Conservation (phyloP, 2,329 filamentous ascomycete genomes). For the Diplodia corticola region DNA sequence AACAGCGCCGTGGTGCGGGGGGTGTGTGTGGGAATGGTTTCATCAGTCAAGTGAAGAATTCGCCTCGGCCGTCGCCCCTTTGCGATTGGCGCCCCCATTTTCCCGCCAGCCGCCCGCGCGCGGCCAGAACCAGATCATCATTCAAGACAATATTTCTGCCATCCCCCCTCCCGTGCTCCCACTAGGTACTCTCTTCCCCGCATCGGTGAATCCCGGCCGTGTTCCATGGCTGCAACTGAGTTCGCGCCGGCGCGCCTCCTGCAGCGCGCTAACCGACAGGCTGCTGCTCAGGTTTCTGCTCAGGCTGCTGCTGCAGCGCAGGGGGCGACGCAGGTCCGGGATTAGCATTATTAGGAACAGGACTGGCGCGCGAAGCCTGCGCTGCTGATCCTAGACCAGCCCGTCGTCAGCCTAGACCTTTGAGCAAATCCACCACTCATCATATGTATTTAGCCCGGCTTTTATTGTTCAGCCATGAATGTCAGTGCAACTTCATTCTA, state of each 20-base stretch:
- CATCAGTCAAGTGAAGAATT: neutral
- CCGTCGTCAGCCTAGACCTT: slow-evolving; percentile 51
- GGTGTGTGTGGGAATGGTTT: neutral
- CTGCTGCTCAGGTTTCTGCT: no score
- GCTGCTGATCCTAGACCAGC: slow-evolving; percentile 50
- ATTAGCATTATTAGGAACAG: slow-evolving; percentile 16
- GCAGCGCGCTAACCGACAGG: neutral
- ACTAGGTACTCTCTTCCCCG: no score
- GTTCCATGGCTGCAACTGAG: slow-evolving; percentile 1
- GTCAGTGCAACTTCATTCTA: no score
- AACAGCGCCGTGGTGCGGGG: neutral
- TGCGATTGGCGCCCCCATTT: neutral
- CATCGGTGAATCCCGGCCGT: neutral
- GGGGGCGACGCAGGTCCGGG: neutral
- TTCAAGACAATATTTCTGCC: neutral
- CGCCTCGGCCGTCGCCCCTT: neutral
- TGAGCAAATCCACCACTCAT: no score
- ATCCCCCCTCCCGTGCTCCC: no score
- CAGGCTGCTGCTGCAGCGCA: neutral
- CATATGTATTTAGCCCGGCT: no score
- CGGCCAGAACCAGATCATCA: neutral
- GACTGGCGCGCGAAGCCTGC: slow-evolving; percentile 30
- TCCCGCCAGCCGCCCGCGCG: neutral
- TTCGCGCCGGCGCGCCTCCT: slow-evolving; percentile 18
- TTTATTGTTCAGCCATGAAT: no score